Base-by-base conservation (phyloP, 106 monocot genomes). In the Dioscorea alata region DNA sequence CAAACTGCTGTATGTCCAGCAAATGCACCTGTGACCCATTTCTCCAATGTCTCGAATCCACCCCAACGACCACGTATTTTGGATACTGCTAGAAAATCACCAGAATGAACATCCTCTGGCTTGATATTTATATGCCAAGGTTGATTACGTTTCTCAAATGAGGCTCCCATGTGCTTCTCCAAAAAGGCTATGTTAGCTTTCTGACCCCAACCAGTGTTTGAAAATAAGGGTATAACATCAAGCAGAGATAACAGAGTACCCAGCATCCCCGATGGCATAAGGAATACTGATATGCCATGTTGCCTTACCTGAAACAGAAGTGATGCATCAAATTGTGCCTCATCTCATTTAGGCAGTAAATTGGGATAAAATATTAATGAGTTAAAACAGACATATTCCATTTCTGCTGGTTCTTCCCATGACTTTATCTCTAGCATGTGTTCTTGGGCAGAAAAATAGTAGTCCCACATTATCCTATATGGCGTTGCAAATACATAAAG, bases 41-140 rank as follows among this genome's bases (percentile, higher is more conserved):
- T 96, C 68, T 96, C 96, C 64, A 96, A 65, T 34, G 92, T 92
- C 74, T 96, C 92, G 75, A 96, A 96, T 50, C 92, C 96, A 75
- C 96, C 96, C 92, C 96, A 96, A 57, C 96, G 91, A 13, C 96
- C 96, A 65, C 91, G 88, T 23, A 96, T 92, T 59, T 96, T 96
- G 66, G 95, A 96, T 3, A 92, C 63, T 23, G 92, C 96, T 64
- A 96, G 67, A 73, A 96, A 96, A 50, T 96, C 96, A 63, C 96
- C 96, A 9, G 92, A 92, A 72, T 92, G 77, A 50, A 96, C 78
- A 73, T 96, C 96, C 61, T 82, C 79, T 20, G 23, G 63, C 57
- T 71, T 82, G 68, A 96, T 92, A 35, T 49, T 78, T 34, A 84
- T 66, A 59, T 21, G 48, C 86, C 80, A 86, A 65, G 88, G 92